Evolutionary conservation across 129 eudicot species (phyloP).

Genomic region (Lonicera japonica): DNA sequence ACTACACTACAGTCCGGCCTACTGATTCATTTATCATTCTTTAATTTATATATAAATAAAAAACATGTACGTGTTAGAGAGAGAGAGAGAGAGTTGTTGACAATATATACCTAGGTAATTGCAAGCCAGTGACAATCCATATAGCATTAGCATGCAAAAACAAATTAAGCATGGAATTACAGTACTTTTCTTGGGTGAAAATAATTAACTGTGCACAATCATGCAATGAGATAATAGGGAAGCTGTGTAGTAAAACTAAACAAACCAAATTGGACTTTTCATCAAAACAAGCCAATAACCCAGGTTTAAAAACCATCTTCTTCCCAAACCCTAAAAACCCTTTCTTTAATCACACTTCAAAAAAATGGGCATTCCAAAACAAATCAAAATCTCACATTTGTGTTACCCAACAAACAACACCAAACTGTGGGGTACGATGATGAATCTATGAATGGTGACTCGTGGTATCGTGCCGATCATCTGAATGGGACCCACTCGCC

Average conservation of each 20-base stretch:
- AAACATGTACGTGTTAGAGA: no score
- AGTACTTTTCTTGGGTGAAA: conserved; percentile 2
- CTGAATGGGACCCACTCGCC: conserved; percentile 60
- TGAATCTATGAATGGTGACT: conserved; percentile 63
- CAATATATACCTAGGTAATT: no score
- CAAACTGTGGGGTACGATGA: conserved; percentile 9
- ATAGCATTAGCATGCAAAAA: not conserved
- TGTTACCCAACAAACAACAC: conserved; percentile 65
- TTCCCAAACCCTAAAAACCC: conserved; percentile 23
- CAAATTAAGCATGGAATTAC: conserved; percentile 18
- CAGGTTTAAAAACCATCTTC: conserved; percentile 12
- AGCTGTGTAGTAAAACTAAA: conserved; percentile 4
- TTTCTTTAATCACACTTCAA: conserved; percentile 32
- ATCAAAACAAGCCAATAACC: conserved; percentile 9
- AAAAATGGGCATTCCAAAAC: conserved; percentile 17
- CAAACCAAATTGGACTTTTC: conserved; percentile 16
- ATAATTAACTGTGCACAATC: conserved; percentile 20
- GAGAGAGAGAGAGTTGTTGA: no score
- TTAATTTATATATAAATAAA: no score
- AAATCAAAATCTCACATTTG: conserved; percentile 81
- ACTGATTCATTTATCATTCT: no score
- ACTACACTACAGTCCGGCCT: no score
- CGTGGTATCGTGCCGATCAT: conserved; percentile 52
- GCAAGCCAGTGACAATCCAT: not conserved
- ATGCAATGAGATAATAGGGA: conserved; percentile 10